These are phyloP conservation scores for Cystobasidium sp. DNA, from an alignment of 1,284 basidiomycete species.

Conservation along the genomic window DNA sequence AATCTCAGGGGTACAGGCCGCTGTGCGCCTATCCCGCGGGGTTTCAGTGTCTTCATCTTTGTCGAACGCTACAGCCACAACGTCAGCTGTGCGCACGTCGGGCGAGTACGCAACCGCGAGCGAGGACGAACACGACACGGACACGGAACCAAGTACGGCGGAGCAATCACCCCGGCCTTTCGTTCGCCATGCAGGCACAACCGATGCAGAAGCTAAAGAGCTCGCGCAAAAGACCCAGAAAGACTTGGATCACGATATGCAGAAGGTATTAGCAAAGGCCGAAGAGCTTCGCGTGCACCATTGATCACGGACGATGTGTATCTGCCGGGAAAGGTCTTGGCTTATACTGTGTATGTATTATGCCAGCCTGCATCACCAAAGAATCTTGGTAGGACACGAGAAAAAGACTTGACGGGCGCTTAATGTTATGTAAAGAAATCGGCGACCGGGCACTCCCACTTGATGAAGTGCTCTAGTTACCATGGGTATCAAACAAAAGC, in stretches of 20 bases:
- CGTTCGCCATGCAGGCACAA: neutral
- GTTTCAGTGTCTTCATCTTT: slow-evolving; percentile 14
- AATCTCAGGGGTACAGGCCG: slow-evolving; percentile 44
- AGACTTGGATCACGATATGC: slow-evolving; percentile 12
- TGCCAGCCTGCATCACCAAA: too few relatives aligned
- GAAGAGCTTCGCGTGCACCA: neutral
- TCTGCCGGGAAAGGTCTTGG: too few relatives aligned
- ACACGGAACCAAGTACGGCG: slow-evolving; percentile 2
- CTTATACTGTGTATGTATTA: too few relatives aligned
- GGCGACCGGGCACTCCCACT: too few relatives aligned
- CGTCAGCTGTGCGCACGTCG: neutral
- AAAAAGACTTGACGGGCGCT: too few relatives aligned
- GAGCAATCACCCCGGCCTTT: neutral
- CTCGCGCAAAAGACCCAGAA: neutral
- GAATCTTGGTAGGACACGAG: too few relatives aligned
- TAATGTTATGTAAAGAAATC: too few relatives aligned
- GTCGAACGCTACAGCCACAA: neutral
- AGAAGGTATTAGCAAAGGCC: slow-evolving; percentile 3
- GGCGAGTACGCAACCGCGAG: slow-evolving; percentile 24
- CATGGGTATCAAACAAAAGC: too few relatives aligned
- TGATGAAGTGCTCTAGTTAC: too few relatives aligned
- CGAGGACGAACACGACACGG: slow-evolving; percentile 6
- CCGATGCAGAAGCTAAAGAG: neutral
- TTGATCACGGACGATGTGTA: neutral
- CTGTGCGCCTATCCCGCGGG: slow-evolving; percentile 29